Conservation (phyloP, 2,329 filamentous ascomycete species). For the Talaromyces sp. region DNA sequence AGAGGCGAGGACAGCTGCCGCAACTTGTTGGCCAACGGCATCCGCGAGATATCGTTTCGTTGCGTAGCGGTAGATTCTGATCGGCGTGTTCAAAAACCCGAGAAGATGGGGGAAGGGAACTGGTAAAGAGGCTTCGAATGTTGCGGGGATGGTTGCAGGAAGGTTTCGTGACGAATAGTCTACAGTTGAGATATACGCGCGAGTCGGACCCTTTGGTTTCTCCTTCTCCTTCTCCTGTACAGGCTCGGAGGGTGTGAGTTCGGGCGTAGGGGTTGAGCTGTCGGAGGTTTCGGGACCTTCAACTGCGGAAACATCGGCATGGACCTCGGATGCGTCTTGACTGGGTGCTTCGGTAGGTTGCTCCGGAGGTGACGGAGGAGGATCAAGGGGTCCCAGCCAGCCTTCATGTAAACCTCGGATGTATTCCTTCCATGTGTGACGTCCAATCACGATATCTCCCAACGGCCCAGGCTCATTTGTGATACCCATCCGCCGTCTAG, state of each 20-base stretch:
- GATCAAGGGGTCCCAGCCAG: constrained; percentile 80
- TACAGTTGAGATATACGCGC: constrained; percentile 68
- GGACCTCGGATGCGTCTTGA: constrained; percentile 22
- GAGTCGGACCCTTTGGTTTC: constrained; percentile 57
- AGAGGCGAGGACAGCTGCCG: constrained; percentile 69
- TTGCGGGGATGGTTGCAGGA: constrained; percentile 62
- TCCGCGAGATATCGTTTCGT: constrained; percentile 81
- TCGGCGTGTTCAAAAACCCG: constrained; percentile 85
- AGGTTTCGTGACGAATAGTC: constrained; percentile 67
- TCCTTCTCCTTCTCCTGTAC: constrained; percentile 46
- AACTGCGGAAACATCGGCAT: neutral
- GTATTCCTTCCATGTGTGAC: constrained; percentile 98
- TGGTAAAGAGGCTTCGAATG: constrained; percentile 68
- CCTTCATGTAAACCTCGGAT: constrained; percentile 89
- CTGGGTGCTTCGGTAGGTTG: constrained; percentile 16
- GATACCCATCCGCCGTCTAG: constrained; percentile 64
- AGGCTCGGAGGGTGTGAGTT: constrained; percentile 36
- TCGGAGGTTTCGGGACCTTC: constrained; percentile 17
- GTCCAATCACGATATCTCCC: constrained; percentile 84
- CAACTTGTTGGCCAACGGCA: constrained; percentile 79
- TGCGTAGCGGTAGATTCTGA: constrained; percentile 81
- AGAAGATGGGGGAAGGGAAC: constrained; percentile 84
- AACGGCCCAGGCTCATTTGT: constrained; percentile 67
- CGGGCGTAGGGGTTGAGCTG: constrained; percentile 25
- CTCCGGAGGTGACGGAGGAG: constrained; percentile 27